These are phyloP conservation scores for Fusarium stilboides DNA, from an alignment of 2,329 filamentous ascomycete species.

Conservation along the genomic window DNA sequence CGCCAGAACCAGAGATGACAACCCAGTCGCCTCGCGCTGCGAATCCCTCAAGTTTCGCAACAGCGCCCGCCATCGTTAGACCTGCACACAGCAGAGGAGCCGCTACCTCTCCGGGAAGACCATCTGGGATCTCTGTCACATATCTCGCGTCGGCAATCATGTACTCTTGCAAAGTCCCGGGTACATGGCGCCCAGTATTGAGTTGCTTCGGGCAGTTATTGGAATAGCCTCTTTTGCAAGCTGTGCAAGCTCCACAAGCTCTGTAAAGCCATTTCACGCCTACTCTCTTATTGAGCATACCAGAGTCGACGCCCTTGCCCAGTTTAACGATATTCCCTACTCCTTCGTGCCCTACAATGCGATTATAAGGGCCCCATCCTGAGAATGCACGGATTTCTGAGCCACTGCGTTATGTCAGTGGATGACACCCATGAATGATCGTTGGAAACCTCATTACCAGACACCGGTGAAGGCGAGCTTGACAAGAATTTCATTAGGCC, in stretches of 20 bases:
- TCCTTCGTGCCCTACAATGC: constrained; percentile 53
- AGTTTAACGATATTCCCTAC: constrained; percentile 51
- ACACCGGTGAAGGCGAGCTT: constrained; percentile 41
- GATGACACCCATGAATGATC: accelerated
- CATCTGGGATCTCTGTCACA: constrained; percentile 47
- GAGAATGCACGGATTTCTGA: constrained; percentile 52
- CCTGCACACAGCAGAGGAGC: constrained; percentile 54
- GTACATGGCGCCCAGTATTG: constrained; percentile 59
- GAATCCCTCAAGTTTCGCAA: constrained; percentile 36
- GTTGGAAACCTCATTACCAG: constrained; percentile 20
- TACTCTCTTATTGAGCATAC: constrained; percentile 55
- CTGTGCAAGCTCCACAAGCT: constrained; percentile 57
- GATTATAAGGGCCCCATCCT: constrained; percentile 49
- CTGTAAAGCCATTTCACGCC: constrained; percentile 63
- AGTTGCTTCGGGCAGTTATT: constrained; percentile 60
- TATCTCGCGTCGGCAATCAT: constrained; percentile 51
- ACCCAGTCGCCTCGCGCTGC: constrained; percentile 48
- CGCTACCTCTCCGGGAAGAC: constrained; percentile 40
- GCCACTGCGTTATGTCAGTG: constrained; percentile 35
- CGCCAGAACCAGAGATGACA: constrained; percentile 52
- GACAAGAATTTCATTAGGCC: constrained; percentile 24
- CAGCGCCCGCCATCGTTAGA: constrained; percentile 52
- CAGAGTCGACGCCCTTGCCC: constrained; percentile 47
- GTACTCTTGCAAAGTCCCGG: constrained; percentile 54
- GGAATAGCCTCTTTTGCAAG: constrained; percentile 53